Conservation (phyloP, 192 early-diverging fungal genomes). For the Umbelopsis sp. region DNA sequence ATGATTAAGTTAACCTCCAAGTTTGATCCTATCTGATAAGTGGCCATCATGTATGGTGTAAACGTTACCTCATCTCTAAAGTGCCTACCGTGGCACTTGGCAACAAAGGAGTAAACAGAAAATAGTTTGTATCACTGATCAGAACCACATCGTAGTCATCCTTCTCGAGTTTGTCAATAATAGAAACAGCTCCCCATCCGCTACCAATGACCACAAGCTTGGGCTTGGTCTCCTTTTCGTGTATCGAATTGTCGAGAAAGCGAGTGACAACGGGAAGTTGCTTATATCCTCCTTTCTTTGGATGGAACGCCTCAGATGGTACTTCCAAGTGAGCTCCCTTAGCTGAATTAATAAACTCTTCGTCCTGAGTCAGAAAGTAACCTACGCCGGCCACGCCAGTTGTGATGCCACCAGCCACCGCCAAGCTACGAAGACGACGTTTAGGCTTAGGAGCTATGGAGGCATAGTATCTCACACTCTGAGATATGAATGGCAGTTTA, state of each 20-base stretch:
- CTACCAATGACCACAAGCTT: conserved; percentile 56
- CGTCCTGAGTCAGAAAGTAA: not conserved
- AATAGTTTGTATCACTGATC: conserved; percentile 51
- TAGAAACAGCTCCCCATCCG: conserved; percentile 54
- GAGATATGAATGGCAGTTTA: no score
- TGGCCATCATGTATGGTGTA: not conserved
- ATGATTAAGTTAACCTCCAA: not conserved
- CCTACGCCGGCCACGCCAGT: not conserved
- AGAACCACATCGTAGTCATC: conserved; percentile 59
- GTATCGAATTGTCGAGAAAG: conserved; percentile 44
- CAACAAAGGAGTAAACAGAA: conserved; percentile 57
- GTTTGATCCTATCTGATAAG: not conserved
- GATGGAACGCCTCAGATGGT: conserved; percentile 24
- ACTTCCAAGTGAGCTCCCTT: conserved; percentile 14
- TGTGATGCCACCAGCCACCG: not conserved
- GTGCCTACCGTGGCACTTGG: conserved; percentile 62
- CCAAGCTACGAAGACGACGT: not conserved
- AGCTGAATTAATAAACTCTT: conserved; percentile 6
- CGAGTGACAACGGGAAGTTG: conserved; percentile 46
- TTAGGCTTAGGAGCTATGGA: not conserved
- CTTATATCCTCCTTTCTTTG: conserved; percentile 48
- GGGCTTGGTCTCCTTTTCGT: conserved; percentile 44
- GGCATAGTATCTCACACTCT: not conserved
- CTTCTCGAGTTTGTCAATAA: conserved; percentile 52
- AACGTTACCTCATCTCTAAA: conserved; percentile 54